A percentile compares a stretch with the other conserved stretches of the same genome.
These are phyloP conservation scores for Pseudonitzschia pungens DNA, from an alignment of 108 stramenopile species.

Conservation along the genomic window DNA sequence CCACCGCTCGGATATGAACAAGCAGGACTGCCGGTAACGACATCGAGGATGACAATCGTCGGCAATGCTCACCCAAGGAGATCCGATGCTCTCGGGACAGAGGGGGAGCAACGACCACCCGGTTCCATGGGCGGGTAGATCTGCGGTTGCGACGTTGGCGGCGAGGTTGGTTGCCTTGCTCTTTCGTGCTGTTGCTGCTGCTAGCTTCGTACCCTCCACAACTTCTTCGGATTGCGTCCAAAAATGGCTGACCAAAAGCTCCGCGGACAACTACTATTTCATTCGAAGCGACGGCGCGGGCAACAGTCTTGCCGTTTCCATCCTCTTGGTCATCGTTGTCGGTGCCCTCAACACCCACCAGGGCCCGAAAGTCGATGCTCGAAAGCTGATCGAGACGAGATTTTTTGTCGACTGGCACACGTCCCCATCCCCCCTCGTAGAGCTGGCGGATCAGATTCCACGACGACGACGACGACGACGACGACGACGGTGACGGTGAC, in stretches of 20 bases:
- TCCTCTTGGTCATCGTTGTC: not conserved
- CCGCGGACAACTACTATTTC: slow-evolving; percentile 67
- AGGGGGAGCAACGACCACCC: slow-evolving; percentile 39
- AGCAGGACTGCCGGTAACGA: slow-evolving; percentile 73
- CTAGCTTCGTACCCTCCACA: slow-evolving; percentile 17
- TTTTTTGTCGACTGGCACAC: slow-evolving; percentile 12
- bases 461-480: not conserved
- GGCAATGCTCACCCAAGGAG: slow-evolving; percentile 34
- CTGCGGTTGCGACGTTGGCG: slow-evolving; percentile 38
- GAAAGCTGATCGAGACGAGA: not conserved
- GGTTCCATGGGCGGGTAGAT: slow-evolving; percentile 19
- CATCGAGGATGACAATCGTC: slow-evolving; percentile 47
- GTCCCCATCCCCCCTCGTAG: slow-evolving; percentile 41
- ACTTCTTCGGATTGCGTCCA: slow-evolving; percentile 47
- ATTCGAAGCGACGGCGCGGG: not conserved
- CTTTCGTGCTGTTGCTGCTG: not conserved
- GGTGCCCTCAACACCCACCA: not conserved
- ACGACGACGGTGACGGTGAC: not conserved
- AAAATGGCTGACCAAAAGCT: slow-evolving; percentile 62
- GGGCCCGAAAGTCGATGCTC: not conserved
- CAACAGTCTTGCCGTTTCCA: slow-evolving; percentile 3
- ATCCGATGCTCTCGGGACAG: slow-evolving; percentile 31
- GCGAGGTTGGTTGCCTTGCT: slow-evolving; percentile 14
- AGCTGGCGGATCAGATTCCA: slow-evolving; percentile 20
- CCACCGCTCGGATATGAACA: slow-evolving; percentile 56